Base-by-base conservation (phyloP, 2,329 filamentous ascomycete species). In the Epichloe coenophiala region DNA sequence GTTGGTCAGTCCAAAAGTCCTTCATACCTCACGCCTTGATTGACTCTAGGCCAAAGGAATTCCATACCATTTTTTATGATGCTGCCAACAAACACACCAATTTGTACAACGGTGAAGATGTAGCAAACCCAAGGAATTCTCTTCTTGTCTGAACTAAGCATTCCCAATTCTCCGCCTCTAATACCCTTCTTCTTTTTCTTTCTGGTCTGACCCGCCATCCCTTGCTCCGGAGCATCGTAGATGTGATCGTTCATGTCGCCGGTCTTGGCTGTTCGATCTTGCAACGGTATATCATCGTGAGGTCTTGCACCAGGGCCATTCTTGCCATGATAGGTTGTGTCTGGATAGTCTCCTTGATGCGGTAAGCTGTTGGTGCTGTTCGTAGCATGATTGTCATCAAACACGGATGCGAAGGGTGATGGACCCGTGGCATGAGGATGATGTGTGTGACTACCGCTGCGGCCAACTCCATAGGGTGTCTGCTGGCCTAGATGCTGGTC, bases 11-110 rank as follows among this genome's bases (percentile, higher is more conserved):
- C 38, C 9, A 15, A 21, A 21, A 40, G n/a, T 15, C 45, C 8
- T 31, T 31, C 31, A 21, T 3, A 6, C 4, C 17, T 12, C 19
- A 42, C 9, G 11, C 21, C 6, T 66, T 42, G 3, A 4, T 31
- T 11, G 11, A 11, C 4, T 35, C 23, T 23, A 12, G 42, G 27
- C 9, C 42, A 45, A 45, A 17, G 42, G n/a, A 4, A 31, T 38
- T 37, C n/a, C 79, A 60, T 75, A 88, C 87, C 84, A 67, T 90
- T 94, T 84, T 84, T 87, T 45, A 86, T 83, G 54, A 98, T 72
- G 69, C 97, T 88, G 48, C 76, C 88, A 56, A 97, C 86, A 62
- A 98, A 98, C 31, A 97, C 88, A 15, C 74, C 80, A 19, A 93
- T 69, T 65, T 97, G 90, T 12, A 85, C 76, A 33, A 82, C 50